A percentile compares a stretch with the other conserved stretches of the same genome.
Conservation (phyloP, 202 grass and related monocot species). For the Setaria viridis region DNA sequence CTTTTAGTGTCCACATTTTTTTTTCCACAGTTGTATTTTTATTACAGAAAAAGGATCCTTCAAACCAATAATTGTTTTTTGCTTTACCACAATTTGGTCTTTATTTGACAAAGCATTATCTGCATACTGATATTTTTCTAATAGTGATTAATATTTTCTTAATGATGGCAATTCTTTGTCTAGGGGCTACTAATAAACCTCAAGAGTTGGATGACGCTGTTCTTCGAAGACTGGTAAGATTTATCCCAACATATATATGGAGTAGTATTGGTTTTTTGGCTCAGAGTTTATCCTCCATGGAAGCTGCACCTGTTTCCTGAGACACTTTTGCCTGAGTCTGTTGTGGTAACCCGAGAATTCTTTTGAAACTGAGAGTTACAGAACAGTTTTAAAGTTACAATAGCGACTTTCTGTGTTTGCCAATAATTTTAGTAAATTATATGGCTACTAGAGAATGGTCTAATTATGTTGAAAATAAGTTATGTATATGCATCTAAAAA, state of each 20-base stretch:
- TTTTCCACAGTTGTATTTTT: constrained; percentile 1
- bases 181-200: constrained; percentile 99
- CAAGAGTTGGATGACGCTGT: constrained; percentile 99
- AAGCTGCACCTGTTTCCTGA: background rate
- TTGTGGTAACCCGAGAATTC: background rate
- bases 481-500: background rate
- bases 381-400: background rate
- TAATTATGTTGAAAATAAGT: background rate
- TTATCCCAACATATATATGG: constrained; percentile 12
- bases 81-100: background rate
- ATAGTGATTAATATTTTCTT: constrained; percentile 35
- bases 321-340: background rate
- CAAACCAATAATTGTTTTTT: background rate
- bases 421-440: background rate
- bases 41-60: background rate
- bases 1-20: background rate
- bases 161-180: constrained; percentile 33
- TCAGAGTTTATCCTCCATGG: constrained; percentile 4
- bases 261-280: background rate
- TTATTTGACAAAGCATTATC: background rate
- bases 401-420: background rate
- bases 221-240: constrained; percentile 87
- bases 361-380: background rate
- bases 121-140: background rate
- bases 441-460: background rate